Evolutionary conservation across 2,329 filamentous ascomycete species (phyloP), one percentile per base, ranked within the genome.

Genomic region (Xylaria sp.): DNA sequence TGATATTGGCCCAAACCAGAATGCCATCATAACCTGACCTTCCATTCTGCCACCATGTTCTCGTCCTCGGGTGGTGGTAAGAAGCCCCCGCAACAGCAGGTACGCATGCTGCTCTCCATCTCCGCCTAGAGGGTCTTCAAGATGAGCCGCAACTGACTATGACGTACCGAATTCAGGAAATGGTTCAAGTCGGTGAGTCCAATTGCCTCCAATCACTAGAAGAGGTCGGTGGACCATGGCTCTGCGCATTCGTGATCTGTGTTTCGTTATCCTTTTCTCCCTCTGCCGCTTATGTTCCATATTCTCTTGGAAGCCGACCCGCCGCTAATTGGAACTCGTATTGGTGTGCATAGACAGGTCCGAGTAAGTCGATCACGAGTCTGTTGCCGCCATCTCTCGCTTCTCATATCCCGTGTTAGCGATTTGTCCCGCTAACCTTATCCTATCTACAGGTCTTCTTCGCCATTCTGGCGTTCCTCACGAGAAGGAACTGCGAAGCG

Each of bases 101-200:
- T 93, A 82, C 77, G 85, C 42, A 42, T 77, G 84, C 79, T 67
- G 54, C 70, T 39, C 54, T 50, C 33, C 59, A 44, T 42, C 54
- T 15, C 29, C 53, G 3, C 15, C 36, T 38, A 20, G 45, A 47
- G 65, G 44, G 20, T 22, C 20, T 20, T 50, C 44, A n/a, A 51
- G 45, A 49, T 33, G 51, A 59, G 50, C 31, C 29, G 45, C 47
- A 53, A 45, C 69, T 75, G 67, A 75, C 79, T 75, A 82, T 76
- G 75, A 77, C 74, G 77, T 84, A 98, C 58, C 13, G 54, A 42
- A 45, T 38, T 42, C 39, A 72, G 93, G 96, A 99, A 87, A 99
- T 99, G 96, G 93, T 97, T 74, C 95, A 99, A 91, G 94, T 99
- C 85, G 95, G 96, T 98, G 90, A 76, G 86, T 85, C 49, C 31